These are phyloP conservation scores for Tripterygium wilfordii DNA, from an alignment of 177 flowering plant species.

Conservation along the genomic window DNA sequence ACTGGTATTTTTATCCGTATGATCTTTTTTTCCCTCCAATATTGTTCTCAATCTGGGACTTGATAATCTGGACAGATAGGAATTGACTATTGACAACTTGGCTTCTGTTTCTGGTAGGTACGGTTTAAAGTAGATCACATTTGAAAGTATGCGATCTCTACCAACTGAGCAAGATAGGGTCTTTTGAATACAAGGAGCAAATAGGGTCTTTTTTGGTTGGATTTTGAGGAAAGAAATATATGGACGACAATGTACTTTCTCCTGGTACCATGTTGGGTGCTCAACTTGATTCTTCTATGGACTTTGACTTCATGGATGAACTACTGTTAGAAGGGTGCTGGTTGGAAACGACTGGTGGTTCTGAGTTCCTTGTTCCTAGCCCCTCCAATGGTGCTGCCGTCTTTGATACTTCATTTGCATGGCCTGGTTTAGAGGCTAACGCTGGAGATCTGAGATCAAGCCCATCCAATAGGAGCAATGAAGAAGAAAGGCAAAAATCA, in stretches of 20 bases:
- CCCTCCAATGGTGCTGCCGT: constrained; percentile 27
- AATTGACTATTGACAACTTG: no score
- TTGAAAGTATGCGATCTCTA: no score
- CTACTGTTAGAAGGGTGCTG: constrained; percentile 61
- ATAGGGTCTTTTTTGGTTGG: no score
- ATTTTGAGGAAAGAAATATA: constrained; percentile 20
- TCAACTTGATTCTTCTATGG: constrained; percentile 29
- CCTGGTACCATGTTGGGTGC: constrained; percentile 24
- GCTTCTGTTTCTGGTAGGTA: no score
- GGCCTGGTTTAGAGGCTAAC: constrained; percentile 22
- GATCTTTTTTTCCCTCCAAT: constrained; percentile 14
- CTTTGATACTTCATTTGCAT: constrained; percentile 27
- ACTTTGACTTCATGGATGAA: constrained; percentile 57
- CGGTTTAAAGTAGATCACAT: no score
- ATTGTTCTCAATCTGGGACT: constrained; percentile 6
- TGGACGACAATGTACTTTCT: constrained; percentile 46
- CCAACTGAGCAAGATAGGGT: no score
- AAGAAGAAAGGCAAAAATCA: constrained; percentile 19
- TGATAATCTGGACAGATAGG: constrained; percentile 2
- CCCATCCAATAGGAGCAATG: constrained; percentile 14
- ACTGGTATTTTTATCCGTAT: no score
- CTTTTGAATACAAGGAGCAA: constrained; percentile 34
- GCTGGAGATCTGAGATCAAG: constrained; percentile 9
- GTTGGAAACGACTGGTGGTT: constrained; percentile 59
- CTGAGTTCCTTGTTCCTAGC: constrained; percentile 42